Base-by-base conservation (phyloP, 1,139 yeast genomes). In the Debaryomyces sp. region DNA sequence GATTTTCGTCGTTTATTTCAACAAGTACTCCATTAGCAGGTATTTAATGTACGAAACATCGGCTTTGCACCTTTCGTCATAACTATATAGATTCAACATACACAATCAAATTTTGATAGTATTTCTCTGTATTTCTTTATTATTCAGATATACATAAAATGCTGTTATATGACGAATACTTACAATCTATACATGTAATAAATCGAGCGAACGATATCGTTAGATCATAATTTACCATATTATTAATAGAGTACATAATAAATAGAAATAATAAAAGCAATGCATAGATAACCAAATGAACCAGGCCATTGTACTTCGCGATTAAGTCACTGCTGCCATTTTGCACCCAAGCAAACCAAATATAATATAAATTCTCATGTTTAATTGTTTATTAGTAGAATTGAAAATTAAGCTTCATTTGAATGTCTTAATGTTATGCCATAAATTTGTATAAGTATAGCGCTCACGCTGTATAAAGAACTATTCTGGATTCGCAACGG, bases 401-500 rank as follows among this genome's bases (percentile, higher is more conserved):
- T 27, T 32, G 26, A 37, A 38, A 29, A 8, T 35, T 29, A 22
- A 30, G 41, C 22, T 33, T 36, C 26, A 17, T 23, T 8, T 22
- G 37, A 41, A 37, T 23, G 30, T 10, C 21, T n/a, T 37, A 26
- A 37, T 24, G 15, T n/a, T 24, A 13, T 23, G 30, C 39, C 24
- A 10, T 35, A 35, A 21, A 35, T 21, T 13, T 32, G 15, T 32
- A 32, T 32, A 32, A 3, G n/a, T 12, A 21, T 35, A 22, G 8
- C 36, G 36, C 24, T n/a, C 27, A 23, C 23, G 17, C 39, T 18
- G 9, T 23, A 15, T 37, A 37, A 3, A 13, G 17, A 23, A 27
- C 41, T 44, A 54, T 43, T 70, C 80, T 1, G 89, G 89, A 66
- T 88, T 88, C n/a, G 87, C 80, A 30, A 88, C 85, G 48, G 86